Evolutionary conservation across 176 grass and related monocot genomes (phyloP).

Genomic region (Phoenix roebelenii): DNA sequence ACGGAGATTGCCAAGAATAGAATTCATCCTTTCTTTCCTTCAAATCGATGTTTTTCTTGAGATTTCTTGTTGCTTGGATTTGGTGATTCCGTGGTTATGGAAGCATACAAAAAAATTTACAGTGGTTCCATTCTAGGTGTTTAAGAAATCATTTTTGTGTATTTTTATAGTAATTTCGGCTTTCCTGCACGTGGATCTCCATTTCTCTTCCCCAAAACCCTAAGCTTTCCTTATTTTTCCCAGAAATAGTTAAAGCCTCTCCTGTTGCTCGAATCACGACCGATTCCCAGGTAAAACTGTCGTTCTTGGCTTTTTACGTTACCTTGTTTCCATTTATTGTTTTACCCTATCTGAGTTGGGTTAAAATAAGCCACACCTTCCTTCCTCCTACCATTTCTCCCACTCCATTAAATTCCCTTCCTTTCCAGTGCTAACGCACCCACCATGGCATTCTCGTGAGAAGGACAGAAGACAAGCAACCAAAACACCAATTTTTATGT

Average conservation of each 20-base stretch:
- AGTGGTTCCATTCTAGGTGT: not conserved
- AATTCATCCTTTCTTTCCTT: too few species aligned
- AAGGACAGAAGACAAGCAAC: constrained; percentile 20
- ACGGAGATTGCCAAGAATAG: too few species aligned
- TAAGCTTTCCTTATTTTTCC: constrained; percentile 18
- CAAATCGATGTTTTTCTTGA: too few species aligned
- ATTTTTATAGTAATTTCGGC: constrained; percentile 22
- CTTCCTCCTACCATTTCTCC: constrained; percentile 4
- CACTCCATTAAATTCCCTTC: constrained; percentile 16
- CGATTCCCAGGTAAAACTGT: constrained; percentile 27
- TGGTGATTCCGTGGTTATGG: too few species aligned
- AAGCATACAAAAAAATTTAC: too few species aligned
- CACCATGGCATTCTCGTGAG: constrained; percentile 21
- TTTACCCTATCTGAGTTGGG: constrained; percentile 5
- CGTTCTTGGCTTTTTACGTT: not conserved
- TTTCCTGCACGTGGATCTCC: constrained; percentile 50
- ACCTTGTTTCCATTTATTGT: constrained; percentile 13
- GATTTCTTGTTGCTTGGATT: too few species aligned
- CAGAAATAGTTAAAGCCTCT: constrained; percentile 24
- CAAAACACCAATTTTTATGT: constrained; percentile 2
- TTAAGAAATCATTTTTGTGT: not conserved
- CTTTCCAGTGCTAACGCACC: constrained; percentile 6
- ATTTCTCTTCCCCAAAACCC: constrained; percentile 32
- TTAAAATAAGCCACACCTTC: constrained; percentile 13
- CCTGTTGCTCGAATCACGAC: constrained; percentile 25